Conservation (phyloP, 805 yeast species). For the Candida germanica region DNA sequence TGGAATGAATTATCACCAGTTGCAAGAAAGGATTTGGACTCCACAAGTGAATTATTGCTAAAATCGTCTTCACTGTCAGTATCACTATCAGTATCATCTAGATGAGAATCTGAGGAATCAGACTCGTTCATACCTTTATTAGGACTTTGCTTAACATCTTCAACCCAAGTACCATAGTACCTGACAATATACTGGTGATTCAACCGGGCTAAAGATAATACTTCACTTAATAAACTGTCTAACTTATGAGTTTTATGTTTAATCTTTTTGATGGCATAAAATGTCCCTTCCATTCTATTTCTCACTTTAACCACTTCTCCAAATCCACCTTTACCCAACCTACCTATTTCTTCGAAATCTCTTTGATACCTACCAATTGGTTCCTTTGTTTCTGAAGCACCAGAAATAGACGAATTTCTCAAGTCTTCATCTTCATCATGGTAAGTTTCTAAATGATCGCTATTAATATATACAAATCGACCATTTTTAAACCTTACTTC, state of each 20-base stretch:
- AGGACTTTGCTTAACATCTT: conserved; percentile 49
- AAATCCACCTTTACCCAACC: conserved; percentile 90
- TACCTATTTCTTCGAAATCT: conserved; percentile 93
- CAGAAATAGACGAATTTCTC: background rate
- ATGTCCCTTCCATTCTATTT: conserved; percentile 88
- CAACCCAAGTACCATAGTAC: conserved; percentile 97
- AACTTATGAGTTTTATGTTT: conserved; percentile 77
- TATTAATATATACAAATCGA: conserved; percentile 4
- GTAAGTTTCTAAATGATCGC: background rate
- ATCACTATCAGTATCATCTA: conserved; percentile 20
- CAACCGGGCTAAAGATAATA: conserved; percentile 82
- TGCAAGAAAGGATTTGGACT: conserved; percentile 16
- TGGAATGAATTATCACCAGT: conserved; percentile 28
- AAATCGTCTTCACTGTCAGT: conserved; percentile 22
- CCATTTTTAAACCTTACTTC: conserved; percentile 12
- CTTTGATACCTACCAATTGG: conserved; percentile 71
- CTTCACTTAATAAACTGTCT: conserved; percentile 83
- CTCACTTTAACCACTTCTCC: conserved; percentile 99
- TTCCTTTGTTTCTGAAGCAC: conserved; percentile 7
- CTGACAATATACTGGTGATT: conserved; percentile 96
- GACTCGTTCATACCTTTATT: conserved; percentile 10
- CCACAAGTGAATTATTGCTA: conserved; percentile 13
- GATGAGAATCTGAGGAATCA: conserved; percentile 7
- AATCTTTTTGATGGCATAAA: conserved; percentile 91
- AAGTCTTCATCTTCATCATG: conserved; percentile 1